Conservation (phyloP, 176 grass and related monocot genomes). For the Aegilops sharonensis region DNA sequence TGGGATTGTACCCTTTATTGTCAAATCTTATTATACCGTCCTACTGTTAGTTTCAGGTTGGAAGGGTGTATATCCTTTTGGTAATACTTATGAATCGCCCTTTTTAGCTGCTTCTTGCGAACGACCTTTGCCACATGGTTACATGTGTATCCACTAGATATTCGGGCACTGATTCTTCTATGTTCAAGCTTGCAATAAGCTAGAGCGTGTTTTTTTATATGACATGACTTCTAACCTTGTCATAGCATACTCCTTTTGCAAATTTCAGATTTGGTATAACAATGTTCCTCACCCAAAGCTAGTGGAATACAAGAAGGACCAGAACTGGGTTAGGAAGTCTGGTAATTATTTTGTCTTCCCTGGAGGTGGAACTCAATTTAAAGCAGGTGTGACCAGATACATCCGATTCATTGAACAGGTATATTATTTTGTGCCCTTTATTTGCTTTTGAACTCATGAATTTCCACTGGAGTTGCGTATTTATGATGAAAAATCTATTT, state of each 20-base stretch:
- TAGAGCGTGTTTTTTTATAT: background rate
- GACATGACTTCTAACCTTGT: background rate
- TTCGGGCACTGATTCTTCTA: background rate
- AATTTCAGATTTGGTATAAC: constrained; percentile 87
- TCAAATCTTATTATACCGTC: constrained; percentile 1
- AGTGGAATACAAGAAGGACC: constrained; percentile 92
- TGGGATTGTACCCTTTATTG: background rate
- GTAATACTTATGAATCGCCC: background rate
- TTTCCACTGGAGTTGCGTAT: background rate
- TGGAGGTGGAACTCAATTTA: constrained; percentile 93
- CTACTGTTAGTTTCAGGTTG: background rate
- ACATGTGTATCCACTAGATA: constrained; percentile 2
- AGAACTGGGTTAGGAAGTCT: constrained; percentile 83
- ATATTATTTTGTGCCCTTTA: constrained; percentile 17
- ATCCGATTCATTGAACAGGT: constrained; percentile 89
- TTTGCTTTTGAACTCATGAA: background rate
- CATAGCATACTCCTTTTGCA: constrained; percentile 10
- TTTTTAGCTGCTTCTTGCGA: background rate
- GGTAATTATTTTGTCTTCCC: constrained; percentile 83
- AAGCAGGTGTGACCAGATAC: constrained; percentile 69
- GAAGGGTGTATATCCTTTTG: background rate
- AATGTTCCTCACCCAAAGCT: constrained; percentile 97
- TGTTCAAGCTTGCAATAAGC: constrained; percentile 10
- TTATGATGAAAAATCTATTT: background rate
- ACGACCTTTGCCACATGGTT: background rate